Evolutionary conservation across 2,329 filamentous ascomycete genomes (phyloP), one percentile per base, ranked within the genome.

Genomic region (Sporothrix schenckii): DNA sequence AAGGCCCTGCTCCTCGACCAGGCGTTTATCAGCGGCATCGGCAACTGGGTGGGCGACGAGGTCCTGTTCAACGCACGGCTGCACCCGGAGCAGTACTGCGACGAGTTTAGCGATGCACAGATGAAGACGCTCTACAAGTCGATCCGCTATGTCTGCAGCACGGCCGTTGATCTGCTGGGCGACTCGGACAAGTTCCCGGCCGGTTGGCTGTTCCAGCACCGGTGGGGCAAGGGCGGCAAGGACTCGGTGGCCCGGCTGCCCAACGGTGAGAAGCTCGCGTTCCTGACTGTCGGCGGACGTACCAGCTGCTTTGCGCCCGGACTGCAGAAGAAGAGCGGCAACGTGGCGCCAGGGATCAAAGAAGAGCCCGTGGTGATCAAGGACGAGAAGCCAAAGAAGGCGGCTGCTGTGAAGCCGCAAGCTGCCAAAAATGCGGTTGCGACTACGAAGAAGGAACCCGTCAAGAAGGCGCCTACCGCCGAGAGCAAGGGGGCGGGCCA

Each of bases 11-110:
- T 99, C 14, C 84, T 98, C 3, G 92, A 98, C 77, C 95, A 99
- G 80, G 86, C 88, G 21, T 91, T 91, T 78, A 91, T 98, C 72
- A 95, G 92, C 76, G 95, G 95, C 9, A 92, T 99, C 73, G 95
- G 95, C 0, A 98, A 98, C 77, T 99, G 94, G 94, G 94, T 99
- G 69, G 93, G 91, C 0, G 95, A 99, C 77, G 95, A 99, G 79
- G 90, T 97, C 7, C 83, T 99, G 67, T 99, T 94, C 77, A 90
- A 98, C 75, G 91, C 95, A 5, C 89, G 87, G 66, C 86, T 98
- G 19, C 94, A 99, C 75, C 95, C 95, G 0, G 94, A 97, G 78
- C 93, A 97, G 78, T 96, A 96, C 80, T 93, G 91, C 80, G 90
- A 97, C 76, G 91, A 92, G 0, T 91, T 98, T 74, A 84, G 79